Evolutionary conservation across 2,329 filamentous ascomycete species (phyloP).

Genomic region (Xylaria sp.): DNA sequence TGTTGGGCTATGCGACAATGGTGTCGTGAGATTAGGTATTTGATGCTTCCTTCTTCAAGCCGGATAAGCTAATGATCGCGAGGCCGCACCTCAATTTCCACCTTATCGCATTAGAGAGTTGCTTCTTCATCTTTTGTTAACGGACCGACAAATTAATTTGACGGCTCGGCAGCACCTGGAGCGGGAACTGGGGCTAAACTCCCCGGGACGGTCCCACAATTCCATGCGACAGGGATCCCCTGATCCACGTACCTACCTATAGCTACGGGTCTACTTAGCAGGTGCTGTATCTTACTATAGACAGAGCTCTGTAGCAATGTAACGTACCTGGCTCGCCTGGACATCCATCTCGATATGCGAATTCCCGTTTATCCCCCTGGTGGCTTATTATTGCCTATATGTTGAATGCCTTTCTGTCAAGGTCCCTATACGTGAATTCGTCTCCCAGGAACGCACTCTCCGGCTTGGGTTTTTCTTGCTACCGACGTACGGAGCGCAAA

Average conservation of each 20-base stretch:
- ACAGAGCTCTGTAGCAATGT: too few species aligned
- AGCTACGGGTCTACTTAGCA: too few species aligned
- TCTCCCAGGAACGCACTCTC: background rate
- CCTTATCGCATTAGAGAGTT: constrained; percentile 24
- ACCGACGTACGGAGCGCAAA: constrained; percentile 40
- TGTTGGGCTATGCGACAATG: constrained; percentile 35
- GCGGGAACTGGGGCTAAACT: background rate
- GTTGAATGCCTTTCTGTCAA: background rate
- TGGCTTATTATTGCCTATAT: constrained; percentile 13
- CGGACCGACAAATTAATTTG: background rate
- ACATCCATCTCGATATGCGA: background rate
- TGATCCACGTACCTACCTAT: background rate
- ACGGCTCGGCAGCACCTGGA: constrained; percentile 8
- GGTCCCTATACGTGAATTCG: constrained; percentile 1
- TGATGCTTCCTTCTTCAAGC: constrained; percentile 5
- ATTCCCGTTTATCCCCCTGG: constrained; percentile 21
- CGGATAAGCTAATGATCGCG: background rate
- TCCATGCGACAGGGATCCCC: background rate
- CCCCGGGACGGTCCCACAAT: background rate
- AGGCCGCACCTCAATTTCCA: constrained; percentile 16
- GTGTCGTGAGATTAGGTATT: constrained; percentile 4
- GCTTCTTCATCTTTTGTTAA: background rate
- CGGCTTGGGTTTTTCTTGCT: constrained; percentile 1
- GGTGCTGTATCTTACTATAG: too few species aligned
- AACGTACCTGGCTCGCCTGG: too few species aligned